Percentiles rank a stretch among this genome's conserved stretches.
Conservation (phyloP, 768 basidiomycete genomes). For the Tricholoma saponaceum region DNA sequence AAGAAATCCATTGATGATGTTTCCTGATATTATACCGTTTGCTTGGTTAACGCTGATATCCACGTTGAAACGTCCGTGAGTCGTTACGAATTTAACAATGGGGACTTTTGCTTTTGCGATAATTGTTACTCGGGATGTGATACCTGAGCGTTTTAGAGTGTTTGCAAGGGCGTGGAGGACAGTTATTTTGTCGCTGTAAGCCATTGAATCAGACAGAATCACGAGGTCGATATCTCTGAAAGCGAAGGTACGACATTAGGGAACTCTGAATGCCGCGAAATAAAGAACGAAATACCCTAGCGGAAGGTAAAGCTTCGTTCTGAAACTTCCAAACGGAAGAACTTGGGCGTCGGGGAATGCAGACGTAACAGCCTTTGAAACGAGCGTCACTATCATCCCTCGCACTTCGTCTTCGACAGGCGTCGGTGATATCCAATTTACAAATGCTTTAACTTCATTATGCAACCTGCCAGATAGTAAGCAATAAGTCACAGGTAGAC, state of each 20-base stretch:
- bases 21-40: slow-evolving; percentile 76
- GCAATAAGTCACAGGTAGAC: background rate
- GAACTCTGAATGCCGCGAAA: slow-evolving; percentile 3
- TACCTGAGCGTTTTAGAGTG: slow-evolving; percentile 65
- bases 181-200: slow-evolving; percentile 58
- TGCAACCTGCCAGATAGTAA: slow-evolving; percentile 60
- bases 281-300: slow-evolving; percentile 54
- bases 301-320: slow-evolving; percentile 92
- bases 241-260: slow-evolving; percentile 6
- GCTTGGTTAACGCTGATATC: slow-evolving; percentile 93
- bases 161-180: slow-evolving; percentile 78
- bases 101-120: slow-evolving; percentile 95
- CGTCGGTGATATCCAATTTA: slow-evolving; percentile 84
- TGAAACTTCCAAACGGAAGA: slow-evolving; percentile 87
- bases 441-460: slow-evolving; percentile 80
- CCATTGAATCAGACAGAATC: slow-evolving; percentile 75
- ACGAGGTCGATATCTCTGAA: slow-evolving; percentile 93
- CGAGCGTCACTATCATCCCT: slow-evolving; percentile 62
- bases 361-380: slow-evolving; percentile 59
- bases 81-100: slow-evolving; percentile 92
- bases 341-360: slow-evolving; percentile 79
- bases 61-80: slow-evolving; percentile 77
- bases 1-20: slow-evolving; percentile 79
- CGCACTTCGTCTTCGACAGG: slow-evolving; percentile 83
- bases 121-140: slow-evolving; percentile 77